Conservation (phyloP, 2,329 filamentous ascomycete species). For the Penicillium hesseltinei region DNA sequence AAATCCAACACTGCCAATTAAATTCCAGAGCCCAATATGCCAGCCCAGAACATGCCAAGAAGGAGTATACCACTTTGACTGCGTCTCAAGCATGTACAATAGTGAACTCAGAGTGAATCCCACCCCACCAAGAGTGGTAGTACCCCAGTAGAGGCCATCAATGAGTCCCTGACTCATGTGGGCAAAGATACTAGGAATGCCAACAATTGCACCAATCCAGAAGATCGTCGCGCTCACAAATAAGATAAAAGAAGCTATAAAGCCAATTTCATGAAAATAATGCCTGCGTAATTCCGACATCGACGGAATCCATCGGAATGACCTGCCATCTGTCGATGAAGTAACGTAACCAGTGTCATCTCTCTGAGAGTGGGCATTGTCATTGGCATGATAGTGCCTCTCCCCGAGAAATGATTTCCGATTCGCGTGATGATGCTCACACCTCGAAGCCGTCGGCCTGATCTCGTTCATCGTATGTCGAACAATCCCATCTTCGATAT, state of each 20-base stretch:
- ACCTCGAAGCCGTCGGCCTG: conserved; percentile 24
- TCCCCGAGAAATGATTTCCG: conserved; percentile 26
- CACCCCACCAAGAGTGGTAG: conserved; percentile 59
- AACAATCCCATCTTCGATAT: conserved; percentile 16
- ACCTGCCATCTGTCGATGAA: conserved; percentile 20
- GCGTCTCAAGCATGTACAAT: conserved; percentile 67
- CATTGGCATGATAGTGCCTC: not conserved
- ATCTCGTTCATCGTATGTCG: conserved; percentile 12
- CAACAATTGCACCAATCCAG: conserved; percentile 62
- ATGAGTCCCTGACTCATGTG: conserved; percentile 48
- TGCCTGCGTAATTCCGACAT: conserved; percentile 57
- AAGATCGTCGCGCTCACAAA: conserved; percentile 62
- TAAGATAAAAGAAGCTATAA: conserved; percentile 59
- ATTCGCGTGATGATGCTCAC: conserved; percentile 45
- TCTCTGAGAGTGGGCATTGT: not conserved
- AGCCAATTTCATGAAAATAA: conserved; percentile 62
- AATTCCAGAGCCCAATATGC: conserved; percentile 67
- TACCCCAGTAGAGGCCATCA: conserved; percentile 59
- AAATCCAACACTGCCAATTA: conserved; percentile 63
- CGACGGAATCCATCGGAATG: conserved; percentile 62
- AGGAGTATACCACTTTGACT: conserved; percentile 62
- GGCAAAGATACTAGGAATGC: conserved; percentile 56
- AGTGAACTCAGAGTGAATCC: conserved; percentile 60
- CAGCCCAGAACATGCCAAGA: conserved; percentile 59
- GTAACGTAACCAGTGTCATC: conserved; percentile 7